Base-by-base conservation (phyloP, 2,329 filamentous ascomycete genomes). In the Davidsoniella eucalypti region DNA sequence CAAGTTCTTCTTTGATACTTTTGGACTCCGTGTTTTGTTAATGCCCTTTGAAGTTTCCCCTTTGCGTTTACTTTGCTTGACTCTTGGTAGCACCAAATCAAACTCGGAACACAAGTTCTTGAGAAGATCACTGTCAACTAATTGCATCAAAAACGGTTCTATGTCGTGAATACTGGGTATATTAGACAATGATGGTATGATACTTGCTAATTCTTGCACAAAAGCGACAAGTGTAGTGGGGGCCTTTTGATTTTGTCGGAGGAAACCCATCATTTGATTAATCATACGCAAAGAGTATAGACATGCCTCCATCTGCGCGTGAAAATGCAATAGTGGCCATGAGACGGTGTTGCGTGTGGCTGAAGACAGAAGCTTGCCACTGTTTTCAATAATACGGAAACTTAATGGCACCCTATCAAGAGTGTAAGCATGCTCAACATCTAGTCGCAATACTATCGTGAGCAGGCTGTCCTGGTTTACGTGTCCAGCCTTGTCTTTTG, bases 251-350 rank as follows among this genome's bases (percentile, higher is more conserved):
- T 14, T 10, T 40, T 48, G 33, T 39, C 37, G 12, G 5, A 21
- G 17, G 40, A 49, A 52, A 1, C 56, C 54, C 2, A 67, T 47
- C 7, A 65, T 57, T 21, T 64, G 64, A 2, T 72, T 54, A 3
- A 78, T 51, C 21, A 67, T 58, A n/a, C 56, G 51, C 9, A 59
- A 43, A 0, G 57, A 59, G 36, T 59, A 57, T 79, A 75, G 53
- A 64, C 63, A 17, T 73, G 59, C 54, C 77, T 73, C 41, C 77
- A 78, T 61, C 55, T 81, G 75, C 0, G 79, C 78, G 7, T 69
- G 60, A 44, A 82, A 67, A 57, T 86, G 81, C 41, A 82, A 62
- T 16, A 72, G 64, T 8, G 71, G 65, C 82, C 80, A 84, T 1
- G 56, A 61, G 44, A 57, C 55, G 43, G 36, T 40, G n/a, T 57